Evolutionary conservation across 805 yeast genomes (phyloP).

Genomic region (Monosporozyma unispora): DNA sequence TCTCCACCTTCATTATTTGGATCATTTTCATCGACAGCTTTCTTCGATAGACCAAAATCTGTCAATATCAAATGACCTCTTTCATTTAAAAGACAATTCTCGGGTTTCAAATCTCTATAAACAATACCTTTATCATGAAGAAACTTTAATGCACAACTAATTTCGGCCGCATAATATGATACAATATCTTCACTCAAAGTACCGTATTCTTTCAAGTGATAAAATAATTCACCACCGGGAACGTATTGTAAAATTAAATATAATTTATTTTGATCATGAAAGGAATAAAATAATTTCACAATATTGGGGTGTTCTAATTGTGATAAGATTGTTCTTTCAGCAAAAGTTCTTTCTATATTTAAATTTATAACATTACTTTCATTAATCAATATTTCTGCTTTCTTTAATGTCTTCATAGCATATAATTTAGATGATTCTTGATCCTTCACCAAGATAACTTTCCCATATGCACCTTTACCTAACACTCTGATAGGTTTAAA

Average conservation of each 20-base stretch:
- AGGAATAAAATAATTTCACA: conserved; percentile 71
- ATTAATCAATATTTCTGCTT: conserved; percentile 64
- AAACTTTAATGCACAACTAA: conserved; percentile 67
- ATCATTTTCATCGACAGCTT: conserved; percentile 12
- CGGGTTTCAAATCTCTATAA: conserved; percentile 83
- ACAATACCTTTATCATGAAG: conserved; percentile 74
- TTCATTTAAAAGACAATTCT: conserved; percentile 66
- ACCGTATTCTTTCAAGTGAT: conserved; percentile 32
- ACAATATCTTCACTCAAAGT: conserved; percentile 55
- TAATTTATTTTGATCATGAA: conserved; percentile 70
- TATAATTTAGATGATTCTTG: conserved; percentile 50
- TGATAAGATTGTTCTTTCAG: conserved; percentile 67
- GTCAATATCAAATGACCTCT: conserved; percentile 72
- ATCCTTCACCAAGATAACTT: conserved; percentile 70
- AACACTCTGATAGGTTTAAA: conserved; percentile 68
- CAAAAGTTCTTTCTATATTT: conserved; percentile 66
- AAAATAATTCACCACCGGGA: conserved; percentile 78
- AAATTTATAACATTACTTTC: conserved; percentile 29
- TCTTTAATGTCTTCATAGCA: conserved; percentile 80
- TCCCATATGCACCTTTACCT: conserved; percentile 86
- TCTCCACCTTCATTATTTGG: conserved; percentile 1
- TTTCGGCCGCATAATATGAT: conserved; percentile 72
- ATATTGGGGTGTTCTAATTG: conserved; percentile 70
- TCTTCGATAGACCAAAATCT: conserved; percentile 71
- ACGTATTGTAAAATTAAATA: conserved; percentile 72